Base-by-base conservation (phyloP, 2,329 filamentous ascomycete genomes). In the Lachnellula subtilissima region DNA sequence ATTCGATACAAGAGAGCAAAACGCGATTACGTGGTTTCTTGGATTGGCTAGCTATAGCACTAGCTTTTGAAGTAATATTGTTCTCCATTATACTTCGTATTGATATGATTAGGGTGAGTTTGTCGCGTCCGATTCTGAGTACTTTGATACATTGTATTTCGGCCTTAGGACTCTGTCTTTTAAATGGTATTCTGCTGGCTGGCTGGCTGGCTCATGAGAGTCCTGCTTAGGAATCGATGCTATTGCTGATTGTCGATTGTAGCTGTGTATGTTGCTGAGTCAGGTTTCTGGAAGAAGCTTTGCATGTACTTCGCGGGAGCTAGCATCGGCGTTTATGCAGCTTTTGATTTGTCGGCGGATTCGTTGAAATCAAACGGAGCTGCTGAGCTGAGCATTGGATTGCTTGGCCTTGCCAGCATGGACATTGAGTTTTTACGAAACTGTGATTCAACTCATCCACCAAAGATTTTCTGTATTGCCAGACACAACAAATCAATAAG, bases 1-100 rank as follows among this genome's bases (percentile, higher is more conserved):
- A 66, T 45, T 66, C 63, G 12, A 54, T 59, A 50, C 62, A 64
- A 2, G 61, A 61, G 9, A 61, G 32, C 11, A 56, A 19, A 2
- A 40, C 54, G 25, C 62, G 57, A 46, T 60, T 61, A 32, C 62
- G 58, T 48, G 5, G 25, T 2, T 48, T 55, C 52, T 14, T 49
- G 14, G 22, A 52, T 36, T 9, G 52, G 46, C 12, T 52, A 52
- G n/a, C n/a, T n/a, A n/a, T n/a, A n/a, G 32, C 43, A 25, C 48
- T 32, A 32, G 28, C 28, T 32, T 32, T 32, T 2, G 28, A 8
- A 32, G 36, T 36, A 4, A n/a, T 9, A 43, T 14, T 23, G 11
- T 45, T 45, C 11, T 45, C 42, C 19, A 45, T 43, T n/a, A 12
- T 37, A 37, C 11, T 37, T 25, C 23, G 23, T 37, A 37, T 43